These are phyloP conservation scores for Piper longum DNA, from an alignment of 164 flowering plant genomes.

Conservation along the genomic window DNA sequence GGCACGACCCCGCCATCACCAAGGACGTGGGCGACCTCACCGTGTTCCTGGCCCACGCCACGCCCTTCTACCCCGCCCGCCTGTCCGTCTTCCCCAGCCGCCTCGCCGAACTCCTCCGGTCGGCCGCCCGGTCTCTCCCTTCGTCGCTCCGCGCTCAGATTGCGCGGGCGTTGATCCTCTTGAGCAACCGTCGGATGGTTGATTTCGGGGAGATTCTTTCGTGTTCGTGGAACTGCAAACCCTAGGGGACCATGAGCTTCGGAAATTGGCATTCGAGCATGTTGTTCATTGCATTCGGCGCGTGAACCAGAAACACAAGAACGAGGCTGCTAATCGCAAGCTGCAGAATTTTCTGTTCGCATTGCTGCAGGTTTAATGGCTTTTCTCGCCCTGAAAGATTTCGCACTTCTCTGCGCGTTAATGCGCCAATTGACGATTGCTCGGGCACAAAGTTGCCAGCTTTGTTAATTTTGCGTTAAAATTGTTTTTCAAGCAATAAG, in stretches of 20 bases:
- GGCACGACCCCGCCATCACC: slow-evolving; percentile 39
- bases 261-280: slow-evolving; percentile 61
- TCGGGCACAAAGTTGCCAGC: too few relatives aligned
- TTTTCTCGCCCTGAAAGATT: too few relatives aligned
- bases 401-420: too few relatives aligned
- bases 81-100: slow-evolving; percentile 46
- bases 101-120: slow-evolving; percentile 37
- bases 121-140: slow-evolving; percentile 41
- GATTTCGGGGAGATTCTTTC: slow-evolving; percentile 57
- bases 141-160: slow-evolving; percentile 44
- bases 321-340: slow-evolving; percentile 52
- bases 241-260: slow-evolving; percentile 45
- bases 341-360: slow-evolving; percentile 63
- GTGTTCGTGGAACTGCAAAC: slow-evolving; percentile 83
- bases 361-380: slow-evolving; percentile 40
- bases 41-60: slow-evolving; percentile 70
- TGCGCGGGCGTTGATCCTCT: slow-evolving; percentile 65
- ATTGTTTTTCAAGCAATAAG: not conserved
- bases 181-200: slow-evolving; percentile 64
- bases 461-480: not conserved
- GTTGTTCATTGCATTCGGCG: slow-evolving; percentile 58
- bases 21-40: slow-evolving; percentile 69
- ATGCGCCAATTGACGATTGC: too few relatives aligned
- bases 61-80: slow-evolving; percentile 54
- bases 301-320: slow-evolving; percentile 78